phyloP scores from a whole-genome alignment of 192 early-diverging fungal genomes.

The Podila epicladia region DNA sequence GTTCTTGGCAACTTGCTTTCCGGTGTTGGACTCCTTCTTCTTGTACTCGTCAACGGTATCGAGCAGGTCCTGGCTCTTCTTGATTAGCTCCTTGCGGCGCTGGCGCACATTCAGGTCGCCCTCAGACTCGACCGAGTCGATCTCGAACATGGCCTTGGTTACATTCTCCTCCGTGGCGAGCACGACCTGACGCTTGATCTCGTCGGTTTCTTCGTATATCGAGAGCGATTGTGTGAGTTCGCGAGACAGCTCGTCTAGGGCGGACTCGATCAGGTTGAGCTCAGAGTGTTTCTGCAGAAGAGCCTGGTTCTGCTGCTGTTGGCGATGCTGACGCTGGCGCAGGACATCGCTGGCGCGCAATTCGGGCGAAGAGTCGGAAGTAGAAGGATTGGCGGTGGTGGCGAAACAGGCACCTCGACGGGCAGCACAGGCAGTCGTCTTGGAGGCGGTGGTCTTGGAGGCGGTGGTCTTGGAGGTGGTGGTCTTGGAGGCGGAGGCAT shows the following conservation, averaged over 20 bases:
- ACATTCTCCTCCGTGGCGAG: slow-evolving; percentile 20
- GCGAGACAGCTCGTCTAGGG: slow-evolving; percentile 14
- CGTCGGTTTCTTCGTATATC: neutral
- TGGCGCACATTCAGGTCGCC: slow-evolving; percentile 16
- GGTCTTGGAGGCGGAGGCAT: neutral
- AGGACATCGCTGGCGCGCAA: slow-evolving; percentile 20
- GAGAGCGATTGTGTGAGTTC: slow-evolving; percentile 6
- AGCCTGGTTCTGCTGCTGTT: neutral
- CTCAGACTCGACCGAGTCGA: slow-evolving; percentile 18
- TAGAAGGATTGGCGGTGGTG: neutral
- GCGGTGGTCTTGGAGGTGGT: slow-evolving; percentile 6
- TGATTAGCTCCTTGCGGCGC: slow-evolving; percentile 28
- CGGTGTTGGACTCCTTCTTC: slow-evolving; percentile 12
- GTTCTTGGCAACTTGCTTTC: slow-evolving; percentile 17
- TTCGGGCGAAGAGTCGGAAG: slow-evolving; percentile 15
- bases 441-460: slow-evolving; percentile 15
- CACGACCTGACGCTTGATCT: neutral
- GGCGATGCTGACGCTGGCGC: slow-evolving; percentile 7
- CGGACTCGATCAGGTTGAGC: slow-evolving; percentile 41
- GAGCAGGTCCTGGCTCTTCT: slow-evolving; percentile 23
- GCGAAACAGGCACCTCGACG: neutral
- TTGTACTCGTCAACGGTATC: slow-evolving; percentile 16
- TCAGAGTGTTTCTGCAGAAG: slow-evolving; percentile 37
- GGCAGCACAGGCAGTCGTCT: neutral
- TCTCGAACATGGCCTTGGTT: slow-evolving; percentile 13